These are phyloP conservation scores for Pythium rhizo-oryzae DNA, from an alignment of 352 stramenopile species.

Conservation along the genomic window DNA sequence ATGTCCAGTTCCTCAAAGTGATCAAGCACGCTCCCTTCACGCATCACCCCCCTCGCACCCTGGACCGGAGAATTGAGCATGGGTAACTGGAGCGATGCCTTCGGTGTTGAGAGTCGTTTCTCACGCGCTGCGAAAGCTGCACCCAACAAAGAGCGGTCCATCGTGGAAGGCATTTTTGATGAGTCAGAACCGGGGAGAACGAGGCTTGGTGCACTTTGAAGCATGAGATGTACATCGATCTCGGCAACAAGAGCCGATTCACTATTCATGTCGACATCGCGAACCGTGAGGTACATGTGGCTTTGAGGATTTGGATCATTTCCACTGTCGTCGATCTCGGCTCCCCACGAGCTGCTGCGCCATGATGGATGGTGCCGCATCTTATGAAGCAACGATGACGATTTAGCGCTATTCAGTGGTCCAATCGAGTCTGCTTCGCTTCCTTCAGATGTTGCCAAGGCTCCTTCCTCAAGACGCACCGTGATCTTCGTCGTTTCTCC, in stretches of 20 bases:
- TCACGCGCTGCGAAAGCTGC: constrained; percentile 73
- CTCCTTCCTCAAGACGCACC: constrained; percentile 76
- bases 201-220: constrained; percentile 34
- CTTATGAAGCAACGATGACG: constrained; percentile 55
- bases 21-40: constrained; percentile 56
- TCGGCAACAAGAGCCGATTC: constrained; percentile 56
- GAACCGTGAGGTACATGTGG: constrained; percentile 78
- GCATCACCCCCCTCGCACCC: constrained; percentile 30
- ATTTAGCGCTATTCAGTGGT: constrained; percentile 8
- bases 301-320: constrained; percentile 51
- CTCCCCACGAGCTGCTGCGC: constrained; percentile 85
- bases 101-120: constrained; percentile 53
- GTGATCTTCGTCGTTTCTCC: constrained; percentile 79
- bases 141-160: constrained; percentile 40
- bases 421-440: constrained; percentile 11
- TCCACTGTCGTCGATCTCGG: constrained; percentile 45
- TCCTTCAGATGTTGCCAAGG: constrained; percentile 26
- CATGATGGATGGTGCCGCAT: constrained; percentile 80
- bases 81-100: constrained; percentile 41
- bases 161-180: constrained; percentile 7
- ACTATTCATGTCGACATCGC: constrained; percentile 62
- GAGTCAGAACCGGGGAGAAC: constrained; percentile 10
- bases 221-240: constrained; percentile 69
- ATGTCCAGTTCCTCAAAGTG: constrained; percentile 82
- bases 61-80: constrained; percentile 22